A percentile compares a stretch with the other conserved stretches of the same genome.
Evolutionary conservation across 306 rosid species (phyloP).

Genomic region (Gastrolobium villosum): DNA sequence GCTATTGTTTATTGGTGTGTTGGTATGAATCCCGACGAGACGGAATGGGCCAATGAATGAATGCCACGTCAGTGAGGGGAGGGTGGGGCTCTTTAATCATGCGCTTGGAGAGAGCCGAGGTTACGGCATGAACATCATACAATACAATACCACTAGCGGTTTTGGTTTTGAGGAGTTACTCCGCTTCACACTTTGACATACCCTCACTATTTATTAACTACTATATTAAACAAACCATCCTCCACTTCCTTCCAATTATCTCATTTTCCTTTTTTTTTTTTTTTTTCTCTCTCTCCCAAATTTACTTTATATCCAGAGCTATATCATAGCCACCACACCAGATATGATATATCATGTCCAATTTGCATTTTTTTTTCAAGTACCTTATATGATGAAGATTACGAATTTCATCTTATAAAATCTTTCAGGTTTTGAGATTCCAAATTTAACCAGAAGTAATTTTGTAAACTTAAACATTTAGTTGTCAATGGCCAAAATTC

Average conservation of each 20-base stretch:
- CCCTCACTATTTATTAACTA: too few relatives aligned
- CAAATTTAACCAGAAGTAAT: background rate
- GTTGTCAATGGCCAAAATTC: background rate
- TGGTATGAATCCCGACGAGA: constrained; percentile 94
- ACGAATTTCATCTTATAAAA: background rate
- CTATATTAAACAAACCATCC: too few relatives aligned
- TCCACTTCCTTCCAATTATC: too few relatives aligned
- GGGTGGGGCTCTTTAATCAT: constrained; percentile 57
- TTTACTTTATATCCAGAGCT: too few relatives aligned
- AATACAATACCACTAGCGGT: constrained; percentile 57
- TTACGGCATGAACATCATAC: constrained; percentile 49
- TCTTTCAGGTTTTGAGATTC: background rate
- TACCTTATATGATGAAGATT: too few relatives aligned
- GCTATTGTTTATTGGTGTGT: constrained; percentile 74
- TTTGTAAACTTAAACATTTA: background rate
- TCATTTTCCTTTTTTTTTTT: too few relatives aligned
- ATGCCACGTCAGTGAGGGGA: constrained; percentile 62
- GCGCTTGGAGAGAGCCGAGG: constrained; percentile 41
- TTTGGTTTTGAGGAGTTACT: constrained; percentile 40
- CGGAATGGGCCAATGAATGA: constrained; percentile 44
- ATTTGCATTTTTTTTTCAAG: too few relatives aligned
- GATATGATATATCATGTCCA: too few relatives aligned
- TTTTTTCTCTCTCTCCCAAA: too few relatives aligned
- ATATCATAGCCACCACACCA: too few relatives aligned
- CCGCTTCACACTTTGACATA: background rate